These are phyloP conservation scores for Pseudogymnoascus sp. DNA, from an alignment of 2,329 filamentous ascomycete species.

Conservation along the genomic window DNA sequence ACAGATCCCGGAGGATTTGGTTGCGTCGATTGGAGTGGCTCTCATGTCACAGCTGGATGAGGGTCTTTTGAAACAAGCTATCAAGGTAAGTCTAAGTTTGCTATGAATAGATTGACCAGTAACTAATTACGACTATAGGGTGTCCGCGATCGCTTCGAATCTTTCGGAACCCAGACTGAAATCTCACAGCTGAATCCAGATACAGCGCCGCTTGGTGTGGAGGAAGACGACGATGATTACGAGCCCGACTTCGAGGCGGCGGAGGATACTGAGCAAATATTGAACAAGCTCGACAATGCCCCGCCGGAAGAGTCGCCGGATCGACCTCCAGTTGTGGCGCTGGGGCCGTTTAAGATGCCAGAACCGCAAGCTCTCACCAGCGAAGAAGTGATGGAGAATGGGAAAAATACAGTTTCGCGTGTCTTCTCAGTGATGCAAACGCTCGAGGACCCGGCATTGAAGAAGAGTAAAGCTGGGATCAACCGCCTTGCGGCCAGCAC, in stretches of 20 bases:
- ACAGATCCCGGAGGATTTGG: slow-evolving; percentile 64
- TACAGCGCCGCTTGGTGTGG: slow-evolving; percentile 54
- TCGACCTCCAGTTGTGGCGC: slow-evolving; percentile 31
- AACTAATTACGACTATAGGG: slow-evolving; percentile 32
- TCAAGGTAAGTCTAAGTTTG: slow-evolving; percentile 49
- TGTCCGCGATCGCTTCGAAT: slow-evolving; percentile 40
- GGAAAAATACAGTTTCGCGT: slow-evolving; percentile 64
- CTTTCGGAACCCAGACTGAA: slow-evolving; percentile 26
- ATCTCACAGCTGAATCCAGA: slow-evolving; percentile 42
- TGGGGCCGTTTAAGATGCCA: slow-evolving; percentile 70
- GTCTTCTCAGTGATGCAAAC: slow-evolving; percentile 71
- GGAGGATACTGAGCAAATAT: slow-evolving; percentile 69
- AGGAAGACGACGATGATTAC: slow-evolving; percentile 84
- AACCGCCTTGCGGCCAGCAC: slow-evolving; percentile 76
- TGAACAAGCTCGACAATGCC: slow-evolving; percentile 67
- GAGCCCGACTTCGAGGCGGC: slow-evolving; percentile 77
- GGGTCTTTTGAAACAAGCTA: slow-evolving; percentile 60
- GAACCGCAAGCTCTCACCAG: slow-evolving; percentile 65
- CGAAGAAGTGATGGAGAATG: slow-evolving; percentile 64
- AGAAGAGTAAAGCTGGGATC: slow-evolving; percentile 64
- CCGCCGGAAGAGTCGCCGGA: slow-evolving; percentile 47
- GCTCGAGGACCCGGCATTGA: slow-evolving; percentile 56
- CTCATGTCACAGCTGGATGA: slow-evolving; percentile 66
- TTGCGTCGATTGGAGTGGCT: slow-evolving; percentile 73
- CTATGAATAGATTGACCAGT: background rate